Evolutionary conservation across 176 grass and related monocot species (phyloP), one percentile per base, ranked within the genome.

Genomic region (Poa annua): DNA sequence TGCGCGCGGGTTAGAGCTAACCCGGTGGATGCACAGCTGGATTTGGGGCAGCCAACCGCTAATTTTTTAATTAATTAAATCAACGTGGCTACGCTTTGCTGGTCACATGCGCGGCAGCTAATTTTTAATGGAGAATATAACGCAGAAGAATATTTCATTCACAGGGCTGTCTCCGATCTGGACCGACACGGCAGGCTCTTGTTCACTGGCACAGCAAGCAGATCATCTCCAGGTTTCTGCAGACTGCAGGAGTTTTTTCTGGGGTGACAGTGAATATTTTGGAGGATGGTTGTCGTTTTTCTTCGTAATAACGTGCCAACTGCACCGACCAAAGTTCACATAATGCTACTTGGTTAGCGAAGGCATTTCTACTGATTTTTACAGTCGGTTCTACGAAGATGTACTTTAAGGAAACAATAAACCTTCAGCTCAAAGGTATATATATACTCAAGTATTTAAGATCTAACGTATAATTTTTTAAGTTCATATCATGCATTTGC

Each of bases 1-100:
- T 32, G n/a, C 34, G 26, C 13, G 25, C 34, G 26, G 26, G 25
- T 75, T 55, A 75, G 48, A n/a, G 25, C 1, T 75, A 54, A 19
- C 33, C 29, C 26, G 7, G 50, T 75, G 26, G 48, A 33, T 21
- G 50, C 26, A 35, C 55, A n/a, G 73, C 73, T 75, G 73, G 49
- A 66, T 53, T 36, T 55, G 17, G 19, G 50, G 17, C 9, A 34
- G 73, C 29, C 73, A 55, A 55, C 73, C 73, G 20, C 73, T 17
- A 6, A 66, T n/a, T 55, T 49, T 54, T 24, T 48, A 56, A 59
- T 64, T 32, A 33, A 33, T 33, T 64, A 64, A 48, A 17, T 35
- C 53, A 77, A 59, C 74, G 34, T 77, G 74, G 52, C 20, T 24
- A 38, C 6, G 53, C 75, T 39, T 38, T 21, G 74, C 52, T 77